A percentile compares a stretch with the other conserved stretches of the same genome.
Conservation (phyloP, 106 monocot species). For the Allium fistulosum region DNA sequence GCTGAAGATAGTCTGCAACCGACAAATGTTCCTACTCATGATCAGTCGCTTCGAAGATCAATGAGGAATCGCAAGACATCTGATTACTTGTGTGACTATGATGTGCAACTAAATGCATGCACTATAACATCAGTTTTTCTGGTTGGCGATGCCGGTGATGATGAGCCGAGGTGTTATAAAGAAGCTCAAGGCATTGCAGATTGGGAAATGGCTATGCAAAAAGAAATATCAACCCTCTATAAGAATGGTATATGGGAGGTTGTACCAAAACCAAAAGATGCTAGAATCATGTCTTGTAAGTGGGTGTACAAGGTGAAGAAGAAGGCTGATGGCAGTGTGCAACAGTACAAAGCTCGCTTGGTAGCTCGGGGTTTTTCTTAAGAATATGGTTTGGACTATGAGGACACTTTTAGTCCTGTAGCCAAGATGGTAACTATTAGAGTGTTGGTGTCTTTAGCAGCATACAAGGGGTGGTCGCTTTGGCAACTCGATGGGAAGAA, state of each 20-base stretch:
- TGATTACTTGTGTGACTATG: background rate
- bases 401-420: background rate
- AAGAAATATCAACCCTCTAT: background rate
- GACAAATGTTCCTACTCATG: background rate
- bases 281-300: background rate
- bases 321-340: background rate
- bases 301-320: background rate
- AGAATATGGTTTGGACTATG: background rate
- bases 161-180: background rate
- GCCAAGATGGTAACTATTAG: background rate
- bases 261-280: background rate
- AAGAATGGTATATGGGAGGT: background rate
- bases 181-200: background rate
- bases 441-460: background rate
- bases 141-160: background rate
- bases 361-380: background rate
- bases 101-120: background rate
- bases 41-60: background rate
- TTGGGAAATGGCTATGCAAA: background rate
- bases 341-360: background rate
- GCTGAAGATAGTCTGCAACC: background rate
- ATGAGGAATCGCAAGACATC: background rate
- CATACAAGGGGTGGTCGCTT: background rate
- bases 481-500: background rate
- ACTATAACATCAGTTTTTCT: background rate